These are phyloP conservation scores for Olyra latifolia DNA, from an alignment of 176 grass and related monocot species.

Conservation along the genomic window DNA sequence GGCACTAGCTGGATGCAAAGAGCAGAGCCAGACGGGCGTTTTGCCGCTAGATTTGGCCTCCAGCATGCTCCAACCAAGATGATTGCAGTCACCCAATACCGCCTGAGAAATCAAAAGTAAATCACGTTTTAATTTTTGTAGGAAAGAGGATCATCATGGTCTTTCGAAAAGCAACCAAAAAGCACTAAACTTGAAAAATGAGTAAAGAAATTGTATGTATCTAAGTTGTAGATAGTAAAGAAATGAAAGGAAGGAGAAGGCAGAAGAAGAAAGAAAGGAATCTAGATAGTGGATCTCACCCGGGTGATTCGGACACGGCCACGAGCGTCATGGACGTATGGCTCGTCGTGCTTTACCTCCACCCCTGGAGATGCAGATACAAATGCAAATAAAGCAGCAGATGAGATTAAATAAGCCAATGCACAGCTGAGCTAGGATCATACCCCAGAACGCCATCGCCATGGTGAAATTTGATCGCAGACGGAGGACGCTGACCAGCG, in stretches of 20 bases:
- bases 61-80: slow-evolving; percentile 10
- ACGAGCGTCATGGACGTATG: background rate
- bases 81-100: background rate
- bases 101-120: background rate
- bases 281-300: background rate
- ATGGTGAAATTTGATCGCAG: too few relatives aligned
- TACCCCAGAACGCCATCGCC: too few relatives aligned
- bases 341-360: slow-evolving; percentile 1
- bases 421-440: too few relatives aligned
- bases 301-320: slow-evolving; percentile 1
- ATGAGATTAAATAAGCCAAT: too few relatives aligned
- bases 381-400: too few relatives aligned
- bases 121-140: background rate
- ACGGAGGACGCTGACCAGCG: too few relatives aligned
- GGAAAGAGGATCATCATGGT: too few relatives aligned
- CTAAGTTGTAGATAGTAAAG: too few relatives aligned
- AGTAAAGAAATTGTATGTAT: too few relatives aligned
- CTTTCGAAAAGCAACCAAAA: too few relatives aligned
- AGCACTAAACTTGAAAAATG: too few relatives aligned
- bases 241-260: background rate
- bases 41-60: slow-evolving; percentile 36
- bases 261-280: background rate
- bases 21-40: slow-evolving; percentile 26
- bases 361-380: background rate
- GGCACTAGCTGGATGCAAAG: slow-evolving; percentile 6